These are phyloP conservation scores for Rhodomyrtus tomentosa DNA, from an alignment of 345 rosid species.

Conservation along the genomic window DNA sequence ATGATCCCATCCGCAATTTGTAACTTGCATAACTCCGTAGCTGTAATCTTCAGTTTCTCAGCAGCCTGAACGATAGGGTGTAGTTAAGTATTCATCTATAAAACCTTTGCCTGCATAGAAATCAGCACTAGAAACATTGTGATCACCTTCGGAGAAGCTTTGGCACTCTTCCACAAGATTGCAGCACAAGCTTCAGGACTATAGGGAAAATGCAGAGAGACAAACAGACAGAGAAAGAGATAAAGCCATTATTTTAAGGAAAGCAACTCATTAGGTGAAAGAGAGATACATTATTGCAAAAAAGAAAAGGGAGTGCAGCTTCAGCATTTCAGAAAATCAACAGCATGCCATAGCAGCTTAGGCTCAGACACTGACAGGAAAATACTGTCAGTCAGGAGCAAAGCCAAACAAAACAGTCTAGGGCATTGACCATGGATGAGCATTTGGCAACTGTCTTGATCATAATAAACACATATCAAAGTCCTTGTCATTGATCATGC, in stretches of 20 bases:
- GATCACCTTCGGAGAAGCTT: slow-evolving; percentile 77
- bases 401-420: background rate
- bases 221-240: background rate
- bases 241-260: background rate
- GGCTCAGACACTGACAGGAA: background rate
- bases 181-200: slow-evolving; percentile 99
- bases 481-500: background rate
- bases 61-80: slow-evolving; percentile 53
- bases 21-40: slow-evolving; percentile 56
- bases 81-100: background rate
- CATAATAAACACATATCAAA: background rate
- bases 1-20: slow-evolving; percentile 80
- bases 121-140: background rate
- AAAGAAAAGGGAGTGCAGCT: background rate
- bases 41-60: slow-evolving; percentile 79
- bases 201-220: slow-evolving; percentile 7
- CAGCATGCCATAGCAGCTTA: background rate
- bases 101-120: background rate
- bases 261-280: background rate
- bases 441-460: background rate
- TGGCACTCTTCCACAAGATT: slow-evolving; percentile 86
- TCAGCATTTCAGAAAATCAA: background rate
- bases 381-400: background rate
- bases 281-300: background rate
- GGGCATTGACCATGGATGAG: background rate